Base-by-base conservation (phyloP, 2,329 filamentous ascomycete genomes). In the Elsinoe fawcettii region DNA sequence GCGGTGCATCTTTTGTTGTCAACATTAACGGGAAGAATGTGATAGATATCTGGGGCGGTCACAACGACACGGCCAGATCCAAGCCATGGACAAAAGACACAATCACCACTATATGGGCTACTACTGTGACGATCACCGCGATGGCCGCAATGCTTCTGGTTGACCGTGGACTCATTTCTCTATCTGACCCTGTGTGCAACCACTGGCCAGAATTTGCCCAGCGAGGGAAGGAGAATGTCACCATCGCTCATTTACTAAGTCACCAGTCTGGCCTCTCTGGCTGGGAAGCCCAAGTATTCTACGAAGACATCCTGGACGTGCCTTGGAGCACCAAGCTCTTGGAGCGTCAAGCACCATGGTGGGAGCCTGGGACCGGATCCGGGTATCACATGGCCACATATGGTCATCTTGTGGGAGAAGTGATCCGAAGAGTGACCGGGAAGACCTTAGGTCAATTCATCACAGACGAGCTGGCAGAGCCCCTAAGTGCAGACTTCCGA, bases 201-300 rank as follows among this genome's bases (percentile, higher is more conserved):
- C 73, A 77, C 65, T 78, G 75, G 75, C 75, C 75, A 1, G 75
- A 77, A 44, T 77, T 77, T 56, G 72, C 65, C 0, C 66, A 60
- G 11, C 72, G 73, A 18, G 74, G 73, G 36, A 76, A 77, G 49
- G 64, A 72, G 37, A 61, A 70, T 12, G 63, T 76, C 43, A 60
- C 69, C 9, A 69, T 77, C 5, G 66, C 68, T 1, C 74, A 77
- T 58, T 12, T 75, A 1, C 64, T 77, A 11, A 69, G 68, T 1
- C 75, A 77, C 61, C 72, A 67, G 0, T 67, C 74, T 0, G 69
- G 72, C 5, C 56, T 74, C 1, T 60, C 69, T 1, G 68, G 63
- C 2, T 74, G 70, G 68, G 64, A 75, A 9, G 55, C 65, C 1
- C 64, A 65, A 0, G 63, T 73, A 9, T 64, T 64, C 0, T 5